Evolutionary conservation across 176 grass and related monocot genomes (phyloP).

Genomic region (Secale cereale): DNA sequence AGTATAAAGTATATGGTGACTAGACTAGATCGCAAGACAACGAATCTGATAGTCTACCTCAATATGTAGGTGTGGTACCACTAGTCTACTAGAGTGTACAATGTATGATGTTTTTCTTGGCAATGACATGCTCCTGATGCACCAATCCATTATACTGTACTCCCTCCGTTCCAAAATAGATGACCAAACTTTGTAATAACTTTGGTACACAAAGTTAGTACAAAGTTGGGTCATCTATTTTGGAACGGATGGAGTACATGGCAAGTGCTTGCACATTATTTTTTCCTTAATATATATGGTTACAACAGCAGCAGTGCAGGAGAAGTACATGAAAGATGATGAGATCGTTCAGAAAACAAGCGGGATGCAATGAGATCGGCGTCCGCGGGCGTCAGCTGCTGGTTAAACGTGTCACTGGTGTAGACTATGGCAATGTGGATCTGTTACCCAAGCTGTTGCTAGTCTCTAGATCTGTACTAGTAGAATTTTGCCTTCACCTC

Average conservation of each 20-base stretch:
- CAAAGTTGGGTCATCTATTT: no score
- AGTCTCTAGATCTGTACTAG: background rate
- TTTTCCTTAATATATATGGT: constrained; percentile 48
- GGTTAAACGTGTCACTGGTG: background rate
- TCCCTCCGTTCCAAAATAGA: no score
- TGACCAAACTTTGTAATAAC: no score
- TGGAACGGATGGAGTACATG: no score
- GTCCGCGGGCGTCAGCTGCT: background rate
- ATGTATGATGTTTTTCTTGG: background rate
- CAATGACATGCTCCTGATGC: background rate
- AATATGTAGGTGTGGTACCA: background rate
- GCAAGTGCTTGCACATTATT: background rate
- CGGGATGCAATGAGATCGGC: constrained; percentile 19
- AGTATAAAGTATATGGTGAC: background rate
- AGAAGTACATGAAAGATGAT: constrained; percentile 94
- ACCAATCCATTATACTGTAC: background rate
- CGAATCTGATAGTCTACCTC: background rate
- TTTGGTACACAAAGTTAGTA: no score
- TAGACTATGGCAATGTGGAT: background rate
- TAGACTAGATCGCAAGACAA: background rate
- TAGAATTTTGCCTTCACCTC: background rate
- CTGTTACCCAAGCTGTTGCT: background rate
- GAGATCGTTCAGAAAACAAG: constrained; percentile 29
- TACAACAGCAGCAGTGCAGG: constrained; percentile 92
- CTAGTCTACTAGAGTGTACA: background rate